Percentiles rank a stretch among this genome's conserved stretches.
These are phyloP conservation scores for Malassezia globosa DNA, from an alignment of 1,284 basidiomycete genomes.

Conservation along the genomic window DNA sequence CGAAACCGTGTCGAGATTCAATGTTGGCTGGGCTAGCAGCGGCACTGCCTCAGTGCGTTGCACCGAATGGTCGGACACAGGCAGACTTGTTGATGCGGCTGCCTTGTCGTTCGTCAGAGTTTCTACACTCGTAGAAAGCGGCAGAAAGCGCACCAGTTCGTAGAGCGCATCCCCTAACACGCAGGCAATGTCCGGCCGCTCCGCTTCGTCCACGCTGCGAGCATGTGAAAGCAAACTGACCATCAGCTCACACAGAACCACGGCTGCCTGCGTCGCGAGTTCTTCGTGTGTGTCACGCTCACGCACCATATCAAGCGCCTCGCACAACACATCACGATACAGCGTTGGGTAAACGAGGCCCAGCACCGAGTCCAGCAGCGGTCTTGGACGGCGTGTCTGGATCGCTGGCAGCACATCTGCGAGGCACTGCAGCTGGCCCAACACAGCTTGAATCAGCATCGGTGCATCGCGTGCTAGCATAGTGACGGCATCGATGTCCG, in stretches of 20 bases:
- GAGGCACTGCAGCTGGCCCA: slow-evolving; percentile 14
- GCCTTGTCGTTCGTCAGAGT: background rate
- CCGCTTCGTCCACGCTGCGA: background rate
- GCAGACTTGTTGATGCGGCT: background rate
- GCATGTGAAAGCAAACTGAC: background rate
- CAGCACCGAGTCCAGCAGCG: slow-evolving; percentile 6
- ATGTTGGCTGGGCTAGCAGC: background rate
- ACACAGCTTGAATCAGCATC: slow-evolving; percentile 8
- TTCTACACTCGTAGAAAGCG: background rate
- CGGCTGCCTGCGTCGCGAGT: slow-evolving; percentile 13
- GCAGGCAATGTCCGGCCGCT: background rate
- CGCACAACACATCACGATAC: slow-evolving; percentile 1
- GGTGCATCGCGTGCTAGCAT: slow-evolving; percentile 3
- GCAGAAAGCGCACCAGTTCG: slow-evolving; percentile 4
- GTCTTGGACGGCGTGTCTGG: slow-evolving; percentile 1
- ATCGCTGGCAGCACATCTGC: slow-evolving; percentile 6
- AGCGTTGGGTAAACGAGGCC: slow-evolving; percentile 6
- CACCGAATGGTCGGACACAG: background rate
- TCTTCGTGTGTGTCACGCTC: slow-evolving; percentile 5
- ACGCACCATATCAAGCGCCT: background rate
- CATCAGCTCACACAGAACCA: slow-evolving; percentile 12
- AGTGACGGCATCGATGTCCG: background rate
- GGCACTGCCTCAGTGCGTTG: background rate
- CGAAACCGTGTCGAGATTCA: background rate
- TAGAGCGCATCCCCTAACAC: slow-evolving; percentile 5